phyloP scores from a whole-genome alignment of 306 rosid species.

The Dalbergia oliveri region DNA sequence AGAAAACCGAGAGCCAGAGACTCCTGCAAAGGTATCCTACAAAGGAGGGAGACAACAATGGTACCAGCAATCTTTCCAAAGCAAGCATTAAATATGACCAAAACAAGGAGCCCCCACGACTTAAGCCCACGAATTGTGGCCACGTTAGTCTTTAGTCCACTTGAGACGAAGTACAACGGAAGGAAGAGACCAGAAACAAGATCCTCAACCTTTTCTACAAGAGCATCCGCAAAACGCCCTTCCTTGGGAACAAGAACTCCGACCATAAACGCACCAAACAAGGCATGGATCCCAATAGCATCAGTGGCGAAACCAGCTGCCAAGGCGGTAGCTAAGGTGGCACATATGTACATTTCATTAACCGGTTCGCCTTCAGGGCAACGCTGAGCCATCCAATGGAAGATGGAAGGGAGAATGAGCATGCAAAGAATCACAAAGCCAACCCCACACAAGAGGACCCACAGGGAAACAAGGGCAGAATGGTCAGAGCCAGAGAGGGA shows the following conservation, averaged over 20 bases:
- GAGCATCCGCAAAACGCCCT: conserved; percentile 63
- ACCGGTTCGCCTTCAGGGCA: conserved; percentile 70
- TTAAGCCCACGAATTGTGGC: conserved; percentile 66
- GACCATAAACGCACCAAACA: conserved; percentile 77
- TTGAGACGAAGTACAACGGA: conserved; percentile 73
- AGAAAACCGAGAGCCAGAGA: conserved; percentile 75
- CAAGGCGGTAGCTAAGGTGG: conserved; percentile 60
- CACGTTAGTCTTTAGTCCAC: conserved; percentile 74
- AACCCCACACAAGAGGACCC: conserved; percentile 66
- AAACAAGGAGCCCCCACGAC: conserved; percentile 74
- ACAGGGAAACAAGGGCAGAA: conserved; percentile 60
- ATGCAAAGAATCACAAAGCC: conserved; percentile 47
- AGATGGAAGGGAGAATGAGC: conserved; percentile 48
- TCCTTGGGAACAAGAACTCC: conserved; percentile 70
- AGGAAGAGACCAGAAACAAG: conserved; percentile 72
- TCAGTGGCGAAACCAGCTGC: conserved; percentile 75
- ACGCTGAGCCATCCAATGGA: conserved; percentile 60
- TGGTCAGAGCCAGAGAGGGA: conserved; percentile 58
- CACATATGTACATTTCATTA: conserved; percentile 58
- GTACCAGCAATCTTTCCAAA: conserved; percentile 80
- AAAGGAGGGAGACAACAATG: conserved; percentile 56
- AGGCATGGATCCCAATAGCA: conserved; percentile 73
- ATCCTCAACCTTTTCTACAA: conserved; percentile 80
- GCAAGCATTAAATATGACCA: conserved; percentile 69
- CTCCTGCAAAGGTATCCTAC: conserved; percentile 59